Conservation (phyloP, 441 rosid species). For the Pelargonium fulgidum region DNA sequence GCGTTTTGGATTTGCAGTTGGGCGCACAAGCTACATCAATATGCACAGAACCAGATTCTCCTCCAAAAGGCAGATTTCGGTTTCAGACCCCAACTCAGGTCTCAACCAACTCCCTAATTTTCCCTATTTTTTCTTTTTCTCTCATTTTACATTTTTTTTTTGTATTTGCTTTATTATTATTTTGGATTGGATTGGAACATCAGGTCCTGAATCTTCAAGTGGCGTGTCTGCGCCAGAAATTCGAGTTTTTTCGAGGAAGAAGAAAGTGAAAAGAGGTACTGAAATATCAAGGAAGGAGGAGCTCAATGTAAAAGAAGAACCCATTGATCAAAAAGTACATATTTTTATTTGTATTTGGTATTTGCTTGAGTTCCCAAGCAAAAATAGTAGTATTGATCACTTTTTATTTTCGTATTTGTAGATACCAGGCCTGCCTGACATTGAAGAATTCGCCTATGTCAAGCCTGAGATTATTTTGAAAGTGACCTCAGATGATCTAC, state of each 20-base stretch:
- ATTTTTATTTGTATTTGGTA: background rate
- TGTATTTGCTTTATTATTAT: background rate
- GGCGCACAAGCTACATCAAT: conserved; percentile 23
- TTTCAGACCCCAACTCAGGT: conserved; percentile 45
- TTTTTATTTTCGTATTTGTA: conserved; percentile 22
- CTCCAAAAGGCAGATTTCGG: conserved; percentile 24
- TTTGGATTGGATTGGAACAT: conserved; percentile 11
- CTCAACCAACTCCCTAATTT: background rate
- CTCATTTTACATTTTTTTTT: background rate
- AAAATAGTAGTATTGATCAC: background rate
- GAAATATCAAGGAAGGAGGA: conserved; percentile 26
- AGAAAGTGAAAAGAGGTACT: conserved; percentile 34
- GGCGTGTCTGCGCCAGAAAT: conserved; percentile 24
- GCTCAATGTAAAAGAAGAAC: conserved; percentile 20
- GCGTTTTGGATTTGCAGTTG: conserved; percentile 15
- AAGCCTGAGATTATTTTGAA: conserved; percentile 22
- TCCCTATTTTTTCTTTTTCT: background rate
- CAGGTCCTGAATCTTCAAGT: conserved; percentile 24
- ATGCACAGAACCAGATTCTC: conserved; percentile 35
- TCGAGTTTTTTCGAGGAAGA: conserved; percentile 53
- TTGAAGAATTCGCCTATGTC: conserved; percentile 67
- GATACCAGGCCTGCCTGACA: conserved; percentile 46
- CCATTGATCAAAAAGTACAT: conserved; percentile 26
- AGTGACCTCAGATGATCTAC: conserved; percentile 17
- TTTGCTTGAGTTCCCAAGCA: background rate